phyloP scores from a whole-genome alignment of 1,139 yeast genomes.

The Saccharomycopsis crataegensis region DNA sequence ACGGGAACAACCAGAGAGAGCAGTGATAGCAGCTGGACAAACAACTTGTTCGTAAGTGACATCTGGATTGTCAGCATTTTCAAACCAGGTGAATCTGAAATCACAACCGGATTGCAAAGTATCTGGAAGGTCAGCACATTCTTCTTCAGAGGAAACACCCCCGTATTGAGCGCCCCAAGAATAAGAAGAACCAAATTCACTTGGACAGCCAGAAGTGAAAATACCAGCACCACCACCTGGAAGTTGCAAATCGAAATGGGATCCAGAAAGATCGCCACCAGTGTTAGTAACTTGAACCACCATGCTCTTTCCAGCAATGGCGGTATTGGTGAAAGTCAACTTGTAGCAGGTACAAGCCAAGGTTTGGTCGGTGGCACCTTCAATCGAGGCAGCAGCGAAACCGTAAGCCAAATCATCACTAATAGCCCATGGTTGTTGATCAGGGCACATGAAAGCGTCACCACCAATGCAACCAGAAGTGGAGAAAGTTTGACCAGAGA shows the following conservation, averaged over 20 bases:
- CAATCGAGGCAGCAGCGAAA: conserved; percentile 20
- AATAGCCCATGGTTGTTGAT: conserved; percentile 20
- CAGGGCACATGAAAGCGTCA: conserved; percentile 20
- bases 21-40: conserved; percentile 20
- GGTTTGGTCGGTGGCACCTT: conserved; percentile 17
- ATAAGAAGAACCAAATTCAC: conserved; percentile 17
- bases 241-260: conserved; percentile 20
- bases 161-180: conserved; percentile 21
- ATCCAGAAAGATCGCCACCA: conserved; percentile 17
- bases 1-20: conserved; percentile 18
- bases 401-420: conserved; percentile 19
- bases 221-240: conserved; percentile 22
- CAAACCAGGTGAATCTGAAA: conserved; percentile 20
- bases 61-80: conserved; percentile 18
- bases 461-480: conserved; percentile 20
- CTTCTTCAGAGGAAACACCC: conserved; percentile 16
- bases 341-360: conserved; percentile 19
- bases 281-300: conserved; percentile 21
- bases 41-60: conserved; percentile 19
- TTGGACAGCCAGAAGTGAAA: conserved; percentile 17
- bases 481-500: conserved; percentile 7
- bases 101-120: conserved; percentile 20
- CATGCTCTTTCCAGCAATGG: conserved; percentile 18
- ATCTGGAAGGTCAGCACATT: conserved; percentile 18
- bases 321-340: conserved; percentile 16